These are phyloP conservation scores for Candida orba DNA, from an alignment of 805 yeast genomes.

Conservation along the genomic window DNA sequence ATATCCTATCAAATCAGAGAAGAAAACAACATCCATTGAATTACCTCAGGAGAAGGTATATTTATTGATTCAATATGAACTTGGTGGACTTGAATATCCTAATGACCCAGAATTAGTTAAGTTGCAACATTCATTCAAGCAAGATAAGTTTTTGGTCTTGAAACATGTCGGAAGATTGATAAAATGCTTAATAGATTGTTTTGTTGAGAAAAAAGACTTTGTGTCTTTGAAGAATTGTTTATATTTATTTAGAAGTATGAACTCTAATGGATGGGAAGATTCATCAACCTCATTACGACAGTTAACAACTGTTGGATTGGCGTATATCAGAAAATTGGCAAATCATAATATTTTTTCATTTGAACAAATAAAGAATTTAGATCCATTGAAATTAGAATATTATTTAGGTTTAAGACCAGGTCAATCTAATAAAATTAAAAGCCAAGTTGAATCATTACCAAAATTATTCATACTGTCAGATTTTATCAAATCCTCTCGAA, in stretches of 20 bases:
- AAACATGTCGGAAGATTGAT: slow-evolving; percentile 36
- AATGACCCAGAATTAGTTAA: slow-evolving; percentile 33
- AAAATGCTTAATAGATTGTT: slow-evolving; percentile 38
- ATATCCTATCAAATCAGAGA: slow-evolving; percentile 29
- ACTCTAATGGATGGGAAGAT: slow-evolving; percentile 46
- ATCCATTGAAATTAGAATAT: slow-evolving; percentile 32
- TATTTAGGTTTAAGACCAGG: slow-evolving; percentile 35
- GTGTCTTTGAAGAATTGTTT: slow-evolving; percentile 33
- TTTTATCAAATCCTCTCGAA: slow-evolving; percentile 7
- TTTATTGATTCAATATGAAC: slow-evolving; percentile 40
- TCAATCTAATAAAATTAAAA: slow-evolving; percentile 30
- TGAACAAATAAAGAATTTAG: slow-evolving; percentile 24
- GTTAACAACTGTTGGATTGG: slow-evolving; percentile 38
- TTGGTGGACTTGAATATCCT: slow-evolving; percentile 45
- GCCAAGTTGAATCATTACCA: slow-evolving; percentile 32
- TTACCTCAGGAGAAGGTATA: slow-evolving; percentile 31
- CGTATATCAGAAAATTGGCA: slow-evolving; percentile 31
- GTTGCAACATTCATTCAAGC: slow-evolving; percentile 31
- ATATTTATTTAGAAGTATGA: slow-evolving; percentile 32
- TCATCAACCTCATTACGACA: slow-evolving; percentile 39
- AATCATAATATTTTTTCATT: slow-evolving; percentile 29
- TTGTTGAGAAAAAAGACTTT: slow-evolving; percentile 34
- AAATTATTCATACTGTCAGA: slow-evolving; percentile 22
- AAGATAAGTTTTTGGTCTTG: slow-evolving; percentile 38
- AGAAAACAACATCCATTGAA: slow-evolving; percentile 20